A percentile compares a stretch with the other conserved stretches of the same genome.
These are phyloP conservation scores for Salvia splendens DNA, from an alignment of 257 asterid genomes.

Conservation along the genomic window DNA sequence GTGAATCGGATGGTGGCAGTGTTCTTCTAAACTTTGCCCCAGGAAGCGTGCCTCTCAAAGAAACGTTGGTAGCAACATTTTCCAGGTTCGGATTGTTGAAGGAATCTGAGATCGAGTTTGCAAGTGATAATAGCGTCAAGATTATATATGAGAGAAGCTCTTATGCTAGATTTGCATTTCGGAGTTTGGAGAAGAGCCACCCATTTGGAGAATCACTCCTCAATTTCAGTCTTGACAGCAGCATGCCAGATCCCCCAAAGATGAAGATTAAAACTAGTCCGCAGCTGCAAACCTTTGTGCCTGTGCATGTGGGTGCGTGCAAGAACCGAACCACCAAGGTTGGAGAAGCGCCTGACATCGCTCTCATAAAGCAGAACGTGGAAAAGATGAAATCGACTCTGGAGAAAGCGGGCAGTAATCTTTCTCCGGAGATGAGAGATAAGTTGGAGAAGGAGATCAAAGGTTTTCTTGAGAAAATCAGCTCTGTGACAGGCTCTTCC, in stretches of 20 bases:
- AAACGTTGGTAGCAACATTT: constrained; percentile 44
- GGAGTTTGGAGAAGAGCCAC: constrained; percentile 57
- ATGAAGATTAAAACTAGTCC: constrained; percentile 9
- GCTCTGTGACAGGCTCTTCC: constrained; percentile 48
- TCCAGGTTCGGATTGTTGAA: constrained; percentile 57
- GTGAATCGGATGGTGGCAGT: constrained; percentile 44
- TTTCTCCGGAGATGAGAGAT: constrained; percentile 58
- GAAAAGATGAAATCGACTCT: constrained; percentile 72
- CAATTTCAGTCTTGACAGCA: constrained; percentile 39
- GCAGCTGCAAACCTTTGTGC: constrained; percentile 30
- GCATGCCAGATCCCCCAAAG: constrained; percentile 31
- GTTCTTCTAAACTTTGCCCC: constrained; percentile 50
- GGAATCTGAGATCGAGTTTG: constrained; percentile 50
- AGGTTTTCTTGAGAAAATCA: constrained; percentile 53
- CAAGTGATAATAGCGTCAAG: constrained; percentile 38
- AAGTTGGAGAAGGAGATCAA: constrained; percentile 72
- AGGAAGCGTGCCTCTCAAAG: constrained; percentile 49
- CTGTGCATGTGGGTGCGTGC: constrained; percentile 22
- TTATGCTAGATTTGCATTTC: constrained; percentile 57
- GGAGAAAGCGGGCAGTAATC: constrained; percentile 64
- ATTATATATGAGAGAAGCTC: constrained; percentile 51
- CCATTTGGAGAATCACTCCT: constrained; percentile 62
- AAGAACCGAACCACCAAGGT: constrained; percentile 25
- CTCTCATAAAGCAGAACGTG: constrained; percentile 59
- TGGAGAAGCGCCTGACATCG: constrained; percentile 45